Evolutionary conservation across 1,284 basidiomycete genomes (phyloP).

Genomic region (Peniophora sp.): DNA sequence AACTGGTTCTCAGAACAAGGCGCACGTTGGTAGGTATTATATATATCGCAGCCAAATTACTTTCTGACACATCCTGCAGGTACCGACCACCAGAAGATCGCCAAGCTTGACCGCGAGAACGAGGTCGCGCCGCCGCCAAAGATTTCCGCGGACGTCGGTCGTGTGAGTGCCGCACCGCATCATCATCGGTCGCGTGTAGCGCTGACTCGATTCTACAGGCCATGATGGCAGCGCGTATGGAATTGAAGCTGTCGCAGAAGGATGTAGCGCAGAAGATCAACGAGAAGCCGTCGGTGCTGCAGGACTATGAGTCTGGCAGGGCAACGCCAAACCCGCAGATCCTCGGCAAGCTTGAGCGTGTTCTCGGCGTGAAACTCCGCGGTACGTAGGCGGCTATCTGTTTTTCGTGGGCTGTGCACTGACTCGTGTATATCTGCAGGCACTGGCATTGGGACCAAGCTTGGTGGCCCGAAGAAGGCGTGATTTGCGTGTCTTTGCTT

Average conservation of each 20-base stretch:
- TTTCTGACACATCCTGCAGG: conserved; percentile 32
- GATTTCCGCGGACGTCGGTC: conserved; percentile 73
- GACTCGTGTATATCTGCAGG: conserved; percentile 30
- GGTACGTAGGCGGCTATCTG: conserved; percentile 38
- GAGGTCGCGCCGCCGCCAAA: conserved; percentile 94
- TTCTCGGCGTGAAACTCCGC: conserved; percentile 87
- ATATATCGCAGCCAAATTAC: background rate
- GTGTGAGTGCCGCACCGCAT: conserved; percentile 37
- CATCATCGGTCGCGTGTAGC: background rate
- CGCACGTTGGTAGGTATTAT: conserved; percentile 50
- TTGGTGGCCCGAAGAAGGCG: conserved; percentile 69
- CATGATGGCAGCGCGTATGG: conserved; percentile 78
- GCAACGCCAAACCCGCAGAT: conserved; percentile 90
- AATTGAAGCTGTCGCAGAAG: conserved; percentile 80
- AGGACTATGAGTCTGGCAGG: conserved; percentile 87
- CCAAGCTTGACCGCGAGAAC: conserved; percentile 91
- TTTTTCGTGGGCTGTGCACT: background rate
- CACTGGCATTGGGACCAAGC: conserved; percentile 73
- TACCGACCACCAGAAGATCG: conserved; percentile 90
- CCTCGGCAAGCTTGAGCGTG: conserved; percentile 87
- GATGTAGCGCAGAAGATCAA: conserved; percentile 92
- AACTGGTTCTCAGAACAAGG: conserved; percentile 73
- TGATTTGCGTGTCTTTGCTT: conserved; percentile 28
- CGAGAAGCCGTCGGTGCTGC: conserved; percentile 81
- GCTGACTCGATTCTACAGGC: conserved; percentile 37